These are phyloP conservation scores for Exophiala aquamarina DNA, from an alignment of 2,329 filamentous ascomycete species.

Conservation along the genomic window DNA sequence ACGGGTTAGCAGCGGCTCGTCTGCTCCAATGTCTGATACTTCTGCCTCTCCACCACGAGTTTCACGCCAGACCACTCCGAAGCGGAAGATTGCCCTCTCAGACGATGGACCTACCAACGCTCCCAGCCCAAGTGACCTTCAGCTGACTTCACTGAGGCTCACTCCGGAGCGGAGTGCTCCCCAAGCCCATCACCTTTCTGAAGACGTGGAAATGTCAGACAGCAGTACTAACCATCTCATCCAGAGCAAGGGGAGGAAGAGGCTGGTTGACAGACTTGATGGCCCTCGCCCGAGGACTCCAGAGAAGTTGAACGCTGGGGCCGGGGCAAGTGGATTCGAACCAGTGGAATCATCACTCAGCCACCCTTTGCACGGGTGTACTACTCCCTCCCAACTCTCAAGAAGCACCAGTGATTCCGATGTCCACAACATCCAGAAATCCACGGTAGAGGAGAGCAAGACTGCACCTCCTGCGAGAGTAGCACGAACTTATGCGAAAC, in stretches of 20 bases:
- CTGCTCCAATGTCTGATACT: slow-evolving; percentile 13
- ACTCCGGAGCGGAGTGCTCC: slow-evolving; percentile 16
- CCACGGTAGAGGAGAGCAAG: background rate
- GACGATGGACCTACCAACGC: slow-evolving; percentile 6
- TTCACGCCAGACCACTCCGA: slow-evolving; percentile 20
- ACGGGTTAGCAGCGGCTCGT: slow-evolving; percentile 10
- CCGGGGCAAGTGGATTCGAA: too few relatives aligned
- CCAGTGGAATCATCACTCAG: background rate
- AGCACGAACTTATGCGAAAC: slow-evolving; percentile 55
- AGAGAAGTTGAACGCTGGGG: background rate
- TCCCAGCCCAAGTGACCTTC: slow-evolving; percentile 22
- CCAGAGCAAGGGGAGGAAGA: slow-evolving; percentile 9
- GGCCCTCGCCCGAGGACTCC: slow-evolving; percentile 13
- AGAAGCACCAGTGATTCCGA: too few relatives aligned
- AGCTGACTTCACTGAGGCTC: slow-evolving; percentile 22
- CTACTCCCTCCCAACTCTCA: background rate
- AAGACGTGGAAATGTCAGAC: slow-evolving; percentile 18
- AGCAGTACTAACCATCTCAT: background rate
- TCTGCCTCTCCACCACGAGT: slow-evolving; percentile 7
- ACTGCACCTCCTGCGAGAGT: slow-evolving; percentile 3
- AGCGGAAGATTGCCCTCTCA: slow-evolving; percentile 20
- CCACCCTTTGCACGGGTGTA: slow-evolving; percentile 2
- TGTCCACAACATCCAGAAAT: too few relatives aligned
- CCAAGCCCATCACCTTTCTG: slow-evolving; percentile 7
- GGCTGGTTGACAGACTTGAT: slow-evolving; percentile 25